Conservation (phyloP, 169 alveolate genomes). For the Plasmodium falciparum region DNA sequence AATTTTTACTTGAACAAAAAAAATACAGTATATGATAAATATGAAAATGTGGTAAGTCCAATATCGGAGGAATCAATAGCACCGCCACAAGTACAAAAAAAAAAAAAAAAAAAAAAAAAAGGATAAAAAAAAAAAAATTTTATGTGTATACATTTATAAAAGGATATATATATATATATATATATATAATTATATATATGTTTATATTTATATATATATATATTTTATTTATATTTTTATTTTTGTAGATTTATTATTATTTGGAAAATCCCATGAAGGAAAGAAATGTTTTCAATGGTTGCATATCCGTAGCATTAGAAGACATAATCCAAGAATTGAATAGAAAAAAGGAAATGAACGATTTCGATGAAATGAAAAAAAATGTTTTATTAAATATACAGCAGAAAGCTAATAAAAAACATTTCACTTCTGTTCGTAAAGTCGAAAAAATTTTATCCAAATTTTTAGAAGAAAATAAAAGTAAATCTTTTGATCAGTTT, state of each 20-base stretch:
- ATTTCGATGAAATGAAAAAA: slow-evolving; percentile 60
- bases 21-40: slow-evolving; percentile 48
- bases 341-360: slow-evolving; percentile 38
- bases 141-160: background rate
- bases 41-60: slow-evolving; percentile 12
- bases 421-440: slow-evolving; percentile 55
- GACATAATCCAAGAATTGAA: slow-evolving; percentile 52
- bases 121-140: background rate
- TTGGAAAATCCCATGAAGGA: slow-evolving; percentile 46
- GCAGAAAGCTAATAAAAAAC: slow-evolving; percentile 51
- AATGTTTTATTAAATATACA: slow-evolving; percentile 32
- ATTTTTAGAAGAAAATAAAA: slow-evolving; percentile 67
- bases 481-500: slow-evolving; percentile 54
- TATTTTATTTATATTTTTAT: background rate
- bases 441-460: slow-evolving; percentile 56
- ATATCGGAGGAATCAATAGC: slow-evolving; percentile 39
- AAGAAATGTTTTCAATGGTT: slow-evolving; percentile 42
- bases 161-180: background rate
- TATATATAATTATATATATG: background rate
- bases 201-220: background rate
- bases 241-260: slow-evolving; percentile 45
- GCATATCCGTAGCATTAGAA: slow-evolving; percentile 70
- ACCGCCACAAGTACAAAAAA: slow-evolving; percentile 48
- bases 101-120: too few relatives aligned
- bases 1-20: slow-evolving; percentile 40